Percentiles rank a stretch among this genome's conserved stretches.
Conservation (phyloP, 495 filamentous ascomycete genomes). For the Chaetomidium leptoderma region DNA sequence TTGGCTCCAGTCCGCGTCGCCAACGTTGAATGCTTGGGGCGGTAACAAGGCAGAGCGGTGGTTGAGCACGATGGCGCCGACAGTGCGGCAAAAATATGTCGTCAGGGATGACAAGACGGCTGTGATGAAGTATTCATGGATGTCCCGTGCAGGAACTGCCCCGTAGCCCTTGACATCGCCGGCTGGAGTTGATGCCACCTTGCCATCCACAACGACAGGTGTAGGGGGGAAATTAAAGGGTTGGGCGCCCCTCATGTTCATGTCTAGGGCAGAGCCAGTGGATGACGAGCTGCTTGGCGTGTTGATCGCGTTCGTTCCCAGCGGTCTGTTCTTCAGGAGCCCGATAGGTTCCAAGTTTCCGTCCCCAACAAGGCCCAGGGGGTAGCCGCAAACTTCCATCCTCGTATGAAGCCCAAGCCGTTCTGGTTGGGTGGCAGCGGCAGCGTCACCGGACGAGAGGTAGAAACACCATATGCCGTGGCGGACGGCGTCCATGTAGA, state of each 20-base stretch:
- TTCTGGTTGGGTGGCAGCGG: conserved; percentile 24
- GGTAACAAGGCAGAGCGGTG: conserved; percentile 41
- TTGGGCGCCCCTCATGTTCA: conserved; percentile 35
- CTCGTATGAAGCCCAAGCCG: conserved; percentile 28
- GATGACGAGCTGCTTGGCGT: conserved; percentile 50
- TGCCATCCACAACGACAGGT: conserved; percentile 30
- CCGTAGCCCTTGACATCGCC: conserved; percentile 28
- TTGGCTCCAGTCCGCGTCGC: conserved; percentile 23
- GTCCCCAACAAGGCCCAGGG: conserved; percentile 40
- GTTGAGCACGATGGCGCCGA: conserved; percentile 42
- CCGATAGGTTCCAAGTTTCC: conserved; percentile 44
- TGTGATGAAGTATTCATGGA: conserved; percentile 45
- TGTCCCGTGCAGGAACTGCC: conserved; percentile 31
- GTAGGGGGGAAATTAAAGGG: conserved; percentile 20
- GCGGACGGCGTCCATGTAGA: conserved; percentile 44
- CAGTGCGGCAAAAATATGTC: conserved; percentile 38
- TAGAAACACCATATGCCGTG: conserved; percentile 52
- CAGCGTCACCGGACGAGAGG: conserved; percentile 33
- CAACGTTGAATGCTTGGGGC: conserved; percentile 17
- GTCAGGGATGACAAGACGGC: conserved; percentile 44
- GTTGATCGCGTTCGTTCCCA: conserved; percentile 36
- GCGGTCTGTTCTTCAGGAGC: conserved; percentile 39
- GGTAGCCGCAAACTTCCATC: conserved; percentile 40
- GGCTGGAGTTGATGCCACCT: conserved; percentile 17
- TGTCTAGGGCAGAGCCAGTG: conserved; percentile 42